Base-by-base conservation (phyloP, 169 alveolate genomes). In the Eimeria maxima region DNA sequence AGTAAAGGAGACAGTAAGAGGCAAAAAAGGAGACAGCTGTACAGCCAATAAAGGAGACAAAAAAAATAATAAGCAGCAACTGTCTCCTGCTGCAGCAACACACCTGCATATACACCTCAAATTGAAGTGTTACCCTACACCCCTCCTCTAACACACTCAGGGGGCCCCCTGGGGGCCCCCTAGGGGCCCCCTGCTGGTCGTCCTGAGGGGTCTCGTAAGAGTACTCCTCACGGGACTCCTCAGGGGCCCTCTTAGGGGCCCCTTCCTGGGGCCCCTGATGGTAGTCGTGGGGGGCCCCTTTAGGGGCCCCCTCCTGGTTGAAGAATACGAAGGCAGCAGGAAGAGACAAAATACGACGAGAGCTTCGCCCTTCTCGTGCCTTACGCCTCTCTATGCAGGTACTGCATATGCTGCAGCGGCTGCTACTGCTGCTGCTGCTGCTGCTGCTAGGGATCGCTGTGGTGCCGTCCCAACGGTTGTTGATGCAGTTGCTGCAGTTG, bases 81-180 rank as follows among this genome's bases (percentile, higher is more conserved):
- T 42, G 10, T 63, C 67, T 13, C n/a, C 67, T 3, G 67, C 67
- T 13, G 67, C 60, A 76, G 60, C 87, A 76, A 27, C 87, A 38
- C 63, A 76, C 87, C 87, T 76, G 87, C n/a, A 76, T 27, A 76
- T 16, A 76, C 65, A 76, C 18, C 33, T 57, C 14, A 45, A 76
- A 76, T 63, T 76, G 63, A 10, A 76, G 63, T 14, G 87, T 76
- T 6, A 42, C 87, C 53, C n/a, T n/a, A 57, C 87, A 76, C 2
- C 44, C 44, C 33, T 76, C 87, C 0, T 16, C 53, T 45, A 63
- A 63, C 7, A 20, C 47, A 3, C 67, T 24, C 24, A 13, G n/a
- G 11, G 81, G 81, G 53, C 18, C 45, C 81, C 81, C 81, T 20
- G 45, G 7, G n/a, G 45, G 81, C 53, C 44, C 45, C 47, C 11